Evolutionary conservation across 441 rosid genomes (phyloP), one percentile per base, ranked within the genome.

Genomic region (Raphanus hybrid): DNA sequence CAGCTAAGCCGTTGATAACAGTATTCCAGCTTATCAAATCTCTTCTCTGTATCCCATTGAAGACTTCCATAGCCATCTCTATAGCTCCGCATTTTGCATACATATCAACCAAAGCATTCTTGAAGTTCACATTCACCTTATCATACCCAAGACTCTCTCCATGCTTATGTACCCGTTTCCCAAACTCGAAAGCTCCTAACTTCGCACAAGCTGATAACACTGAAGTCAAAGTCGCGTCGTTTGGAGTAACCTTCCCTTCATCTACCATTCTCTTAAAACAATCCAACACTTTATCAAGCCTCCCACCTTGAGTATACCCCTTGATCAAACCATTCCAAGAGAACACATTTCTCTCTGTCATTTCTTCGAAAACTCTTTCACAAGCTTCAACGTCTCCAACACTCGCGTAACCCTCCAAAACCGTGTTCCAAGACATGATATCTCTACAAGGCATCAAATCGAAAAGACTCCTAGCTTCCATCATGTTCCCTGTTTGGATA

Each of bases 241-340:
- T 85, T 0, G 96, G 89, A 20, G 67, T 58, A 75, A 84, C 86
- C 0, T 37, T 81, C 20, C 68, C 75, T 70, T 82, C 82, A 52
- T 73, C 69, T 52, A 86, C 69, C 92, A 88, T 84, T 80, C 85
- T 85, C 64, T 80, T 75, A 75, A 92, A 84, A 78, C 76, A 68
- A 69, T 45, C 69, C 84, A 84, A 81, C 79, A 87, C 81, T 85
- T 87, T 48, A 29, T 52, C 69, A 81, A 82, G 71, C 59, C 8
- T 2, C 64, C 83, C 86, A 66, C 48, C 72, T 68, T 75, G 82
- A 8, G 82, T 81, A 61, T 85, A 87, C 1, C 90, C 90, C 59
- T 87, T 85, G 69, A 91, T 79, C 81, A 91, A 79, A 27, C 84
- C 86, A 69, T 88, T 91, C 97, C 92, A 92, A 64, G 97, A 88